Evolutionary conservation across 306 rosid genomes (phyloP).

Genomic region (Crotalaria pallida): DNA sequence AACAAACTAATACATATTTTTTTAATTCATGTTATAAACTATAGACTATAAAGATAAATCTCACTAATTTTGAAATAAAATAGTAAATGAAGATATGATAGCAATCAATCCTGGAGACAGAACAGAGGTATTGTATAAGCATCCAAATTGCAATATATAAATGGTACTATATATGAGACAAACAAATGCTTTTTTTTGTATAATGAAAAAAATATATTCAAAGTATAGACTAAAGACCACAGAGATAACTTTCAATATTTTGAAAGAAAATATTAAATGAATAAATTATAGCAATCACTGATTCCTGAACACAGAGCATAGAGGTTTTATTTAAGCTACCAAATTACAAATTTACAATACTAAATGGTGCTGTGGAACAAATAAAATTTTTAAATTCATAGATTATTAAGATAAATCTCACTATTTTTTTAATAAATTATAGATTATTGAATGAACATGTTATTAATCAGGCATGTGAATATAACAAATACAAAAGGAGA

Average conservation of each 20-base stretch:
- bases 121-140: neutral
- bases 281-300: conserved; percentile 9
- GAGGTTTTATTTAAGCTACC: neutral
- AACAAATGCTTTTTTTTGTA: too few species aligned
- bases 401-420: neutral
- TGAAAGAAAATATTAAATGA: too few species aligned
- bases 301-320: conserved; percentile 21
- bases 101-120: conserved; percentile 28
- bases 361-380: neutral
- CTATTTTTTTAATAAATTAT: neutral
- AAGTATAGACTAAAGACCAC: too few species aligned
- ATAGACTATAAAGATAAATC: neutral
- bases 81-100: too few species aligned
- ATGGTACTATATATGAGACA: too few species aligned
- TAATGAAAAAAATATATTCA: too few species aligned
- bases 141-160: neutral
- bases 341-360: neutral
- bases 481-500: neutral
- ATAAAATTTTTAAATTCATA: neutral
- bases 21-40: neutral
- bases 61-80: neutral
- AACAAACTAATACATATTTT: neutral
- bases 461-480: neutral
- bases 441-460: neutral
- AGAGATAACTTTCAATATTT: too few species aligned